Conservation (phyloP, 495 filamentous ascomycete genomes). For the Penicillium subrubescens region DNA sequence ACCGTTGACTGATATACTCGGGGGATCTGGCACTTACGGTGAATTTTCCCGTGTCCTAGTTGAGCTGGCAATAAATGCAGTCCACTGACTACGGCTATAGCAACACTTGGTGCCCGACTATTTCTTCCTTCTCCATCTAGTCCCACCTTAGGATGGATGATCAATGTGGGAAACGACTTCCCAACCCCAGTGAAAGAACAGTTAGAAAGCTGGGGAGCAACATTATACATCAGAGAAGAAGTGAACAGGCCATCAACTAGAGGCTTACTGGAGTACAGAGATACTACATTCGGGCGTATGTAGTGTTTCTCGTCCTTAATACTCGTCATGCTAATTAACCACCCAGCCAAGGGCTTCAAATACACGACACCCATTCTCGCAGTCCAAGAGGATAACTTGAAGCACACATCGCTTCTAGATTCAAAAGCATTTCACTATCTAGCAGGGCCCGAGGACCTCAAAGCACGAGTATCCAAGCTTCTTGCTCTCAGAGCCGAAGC, state of each 20-base stretch:
- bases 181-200: conserved; percentile 55
- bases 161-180: conserved; percentile 82
- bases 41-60: neutral
- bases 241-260: conserved; percentile 57
- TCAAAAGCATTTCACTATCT: conserved; percentile 70
- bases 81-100: conserved; percentile 17
- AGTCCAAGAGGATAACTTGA: conserved; percentile 13
- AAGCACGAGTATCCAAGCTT: conserved; percentile 9
- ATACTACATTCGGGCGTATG: conserved; percentile 47
- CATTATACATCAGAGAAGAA: conserved; percentile 70
- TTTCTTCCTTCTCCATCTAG: conserved; percentile 24
- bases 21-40: conserved; percentile 43
- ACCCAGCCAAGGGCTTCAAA: conserved; percentile 63
- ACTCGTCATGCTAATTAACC: conserved; percentile 24
- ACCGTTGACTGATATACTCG: conserved; percentile 33
- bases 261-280: conserved; percentile 33
- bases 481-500: conserved; percentile 12
- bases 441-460: conserved; percentile 60
- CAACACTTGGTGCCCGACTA: conserved; percentile 38
- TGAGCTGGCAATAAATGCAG: neutral
- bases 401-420: conserved; percentile 8
- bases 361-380: conserved; percentile 64
- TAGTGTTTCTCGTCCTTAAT: neutral
- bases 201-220: conserved; percentile 66
- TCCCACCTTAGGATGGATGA: conserved; percentile 71